Evolutionary conservation across 495 filamentous ascomycete genomes (phyloP).

Genomic region (Penicillium salamii): DNA sequence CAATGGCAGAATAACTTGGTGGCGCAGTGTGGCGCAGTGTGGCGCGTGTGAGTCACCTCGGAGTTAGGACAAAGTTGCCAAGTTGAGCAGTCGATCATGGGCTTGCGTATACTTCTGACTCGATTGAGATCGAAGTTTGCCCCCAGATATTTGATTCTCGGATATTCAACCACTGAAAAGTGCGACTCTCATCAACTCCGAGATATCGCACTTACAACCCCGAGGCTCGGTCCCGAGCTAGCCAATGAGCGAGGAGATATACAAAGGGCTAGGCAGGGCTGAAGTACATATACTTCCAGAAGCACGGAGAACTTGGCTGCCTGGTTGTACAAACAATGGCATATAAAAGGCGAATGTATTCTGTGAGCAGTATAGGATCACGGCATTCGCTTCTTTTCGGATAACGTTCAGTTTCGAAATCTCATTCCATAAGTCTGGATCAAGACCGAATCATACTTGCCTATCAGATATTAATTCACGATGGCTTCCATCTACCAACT

Average conservation of each 20-base stretch:
- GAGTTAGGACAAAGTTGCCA: constrained; percentile 3
- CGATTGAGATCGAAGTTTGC: background rate
- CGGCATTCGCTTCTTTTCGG: background rate
- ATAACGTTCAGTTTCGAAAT: background rate
- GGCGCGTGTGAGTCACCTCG: background rate
- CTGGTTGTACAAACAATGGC: background rate
- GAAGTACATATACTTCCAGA: background rate
- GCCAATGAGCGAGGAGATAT: background rate
- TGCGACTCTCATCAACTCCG: background rate
- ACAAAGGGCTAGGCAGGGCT: background rate
- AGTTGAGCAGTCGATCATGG: background rate
- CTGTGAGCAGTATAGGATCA: background rate
- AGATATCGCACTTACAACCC: background rate
- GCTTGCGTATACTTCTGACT: background rate
- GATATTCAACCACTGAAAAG: background rate
- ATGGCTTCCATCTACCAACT: constrained; percentile 38
- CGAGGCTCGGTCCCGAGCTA: constrained; percentile 1
- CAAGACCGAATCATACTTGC: background rate
- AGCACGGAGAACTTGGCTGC: background rate
- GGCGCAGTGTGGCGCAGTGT: background rate
- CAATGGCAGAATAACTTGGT: background rate
- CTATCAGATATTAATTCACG: constrained; percentile 1
- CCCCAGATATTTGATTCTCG: background rate
- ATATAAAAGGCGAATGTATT: background rate
- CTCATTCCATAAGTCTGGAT: background rate